phyloP scores from a whole-genome alignment of 1,284 basidiomycete genomes.

The Crepidotus sp. region DNA sequence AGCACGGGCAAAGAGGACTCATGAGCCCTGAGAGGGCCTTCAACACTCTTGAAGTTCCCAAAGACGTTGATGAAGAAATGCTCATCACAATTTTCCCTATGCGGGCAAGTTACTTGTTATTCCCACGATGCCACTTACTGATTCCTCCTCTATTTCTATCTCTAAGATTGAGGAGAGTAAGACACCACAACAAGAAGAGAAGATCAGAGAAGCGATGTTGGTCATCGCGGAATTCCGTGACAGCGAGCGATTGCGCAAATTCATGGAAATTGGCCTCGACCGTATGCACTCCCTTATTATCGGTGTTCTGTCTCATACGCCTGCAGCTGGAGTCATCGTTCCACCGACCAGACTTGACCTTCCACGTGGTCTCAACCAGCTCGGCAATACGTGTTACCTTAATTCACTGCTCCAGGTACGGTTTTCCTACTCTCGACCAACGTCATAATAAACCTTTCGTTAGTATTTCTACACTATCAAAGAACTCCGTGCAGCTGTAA shows the following conservation, averaged over 20 bases:
- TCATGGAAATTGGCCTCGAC: conserved; percentile 58
- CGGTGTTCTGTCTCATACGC: background rate
- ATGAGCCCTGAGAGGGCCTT: conserved; percentile 73
- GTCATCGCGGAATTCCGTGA: conserved; percentile 66
- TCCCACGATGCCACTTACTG: background rate
- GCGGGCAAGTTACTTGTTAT: conserved; percentile 42
- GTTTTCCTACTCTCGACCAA: conserved; percentile 3
- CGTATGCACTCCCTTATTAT: conserved; percentile 41
- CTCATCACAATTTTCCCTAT: conserved; percentile 66
- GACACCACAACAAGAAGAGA: conserved; percentile 49
- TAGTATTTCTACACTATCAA: conserved; percentile 95
- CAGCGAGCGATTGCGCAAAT: conserved; percentile 62
- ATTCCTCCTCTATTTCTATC: conserved; percentile 9
- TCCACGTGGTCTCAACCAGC: conserved; percentile 83
- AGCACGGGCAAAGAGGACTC: conserved; percentile 42
- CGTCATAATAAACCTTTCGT: conserved; percentile 6
- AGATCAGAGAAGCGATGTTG: conserved; percentile 57
- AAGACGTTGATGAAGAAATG: conserved; percentile 63
- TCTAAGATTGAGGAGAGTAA: conserved; percentile 77
- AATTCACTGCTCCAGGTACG: conserved; percentile 76
- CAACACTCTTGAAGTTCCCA: conserved; percentile 59
- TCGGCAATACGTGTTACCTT: conserved; percentile 90
- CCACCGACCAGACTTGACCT: conserved; percentile 49
- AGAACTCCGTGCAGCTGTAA: conserved; percentile 72
- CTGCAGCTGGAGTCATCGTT: conserved; percentile 52